These are phyloP conservation scores for Tetramitus jugosus DNA, from an alignment of 208 protist species.

Conservation along the genomic window DNA sequence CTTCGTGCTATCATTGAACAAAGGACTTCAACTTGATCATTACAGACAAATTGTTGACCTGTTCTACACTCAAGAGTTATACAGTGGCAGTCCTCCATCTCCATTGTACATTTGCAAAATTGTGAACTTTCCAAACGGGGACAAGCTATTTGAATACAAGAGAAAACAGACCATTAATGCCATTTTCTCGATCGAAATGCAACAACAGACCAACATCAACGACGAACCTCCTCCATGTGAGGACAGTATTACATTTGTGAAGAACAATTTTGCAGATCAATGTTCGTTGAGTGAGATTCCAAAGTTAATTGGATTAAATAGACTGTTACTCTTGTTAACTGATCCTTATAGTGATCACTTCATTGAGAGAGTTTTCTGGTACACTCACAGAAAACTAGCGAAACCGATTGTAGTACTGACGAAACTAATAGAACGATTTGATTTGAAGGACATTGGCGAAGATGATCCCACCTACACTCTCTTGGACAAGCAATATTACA, in stretches of 20 bases:
- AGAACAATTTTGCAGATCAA: not conserved
- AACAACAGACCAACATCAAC: not conserved
- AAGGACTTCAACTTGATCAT: not conserved
- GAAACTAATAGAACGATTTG: conserved; percentile 18
- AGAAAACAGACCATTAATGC: conserved; percentile 2
- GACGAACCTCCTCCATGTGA: not conserved
- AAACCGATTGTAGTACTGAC: not conserved
- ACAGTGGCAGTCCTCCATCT: not conserved
- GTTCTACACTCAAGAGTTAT: conserved; percentile 11
- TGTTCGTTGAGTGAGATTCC: not conserved
- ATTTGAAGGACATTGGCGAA: not conserved
- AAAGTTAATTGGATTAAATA: not conserved
- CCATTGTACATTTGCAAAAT: not conserved
- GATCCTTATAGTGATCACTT: not conserved
- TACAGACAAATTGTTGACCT: not conserved
- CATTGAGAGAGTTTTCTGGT: not conserved
- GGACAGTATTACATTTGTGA: not conserved
- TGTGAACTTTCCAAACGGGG: not conserved
- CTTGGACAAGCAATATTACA: not conserved
- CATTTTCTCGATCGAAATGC: not conserved
- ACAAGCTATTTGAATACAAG: not conserved
- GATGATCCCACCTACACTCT: not conserved
- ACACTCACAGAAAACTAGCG: not conserved
- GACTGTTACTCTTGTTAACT: not conserved
- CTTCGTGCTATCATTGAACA: not conserved